phyloP scores from a whole-genome alignment of 768 basidiomycete genomes.

The Sistotremastrum suecicum region DNA sequence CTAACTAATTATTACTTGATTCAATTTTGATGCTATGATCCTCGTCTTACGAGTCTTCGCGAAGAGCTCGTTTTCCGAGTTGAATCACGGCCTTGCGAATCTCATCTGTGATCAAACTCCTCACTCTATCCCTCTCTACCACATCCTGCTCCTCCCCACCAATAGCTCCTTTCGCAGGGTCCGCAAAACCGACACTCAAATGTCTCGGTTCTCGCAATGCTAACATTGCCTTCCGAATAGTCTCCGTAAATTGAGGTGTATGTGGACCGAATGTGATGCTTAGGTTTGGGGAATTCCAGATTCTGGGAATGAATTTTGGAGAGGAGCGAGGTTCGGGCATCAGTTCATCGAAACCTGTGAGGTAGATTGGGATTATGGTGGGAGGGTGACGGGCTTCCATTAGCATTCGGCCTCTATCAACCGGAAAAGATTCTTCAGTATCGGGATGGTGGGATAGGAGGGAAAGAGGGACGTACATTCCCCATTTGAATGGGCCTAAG shows the following conservation, averaged over 20 bases:
- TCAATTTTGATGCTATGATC: too few relatives aligned
- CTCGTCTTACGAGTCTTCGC: too few relatives aligned
- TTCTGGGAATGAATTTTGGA: slow-evolving; percentile 59
- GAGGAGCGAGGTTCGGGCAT: slow-evolving; percentile 79
- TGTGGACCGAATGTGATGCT: slow-evolving; percentile 75
- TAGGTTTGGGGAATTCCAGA: slow-evolving; percentile 34
- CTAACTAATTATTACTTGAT: too few relatives aligned
- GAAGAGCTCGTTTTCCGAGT: too few relatives aligned
- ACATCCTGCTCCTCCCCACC: slow-evolving; percentile 9
- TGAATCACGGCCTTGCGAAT: slow-evolving; percentile 32
- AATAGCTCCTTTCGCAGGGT: slow-evolving; percentile 1
- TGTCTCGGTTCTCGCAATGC: slow-evolving; percentile 9
- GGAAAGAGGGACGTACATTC: slow-evolving; percentile 55
- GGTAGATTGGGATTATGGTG: slow-evolving; percentile 84
- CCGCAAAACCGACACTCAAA: slow-evolving; percentile 4
- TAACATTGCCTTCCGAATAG: slow-evolving; percentile 16
- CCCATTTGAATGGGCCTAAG: slow-evolving; percentile 87
- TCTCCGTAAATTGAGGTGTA: slow-evolving; percentile 22
- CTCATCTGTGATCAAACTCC: slow-evolving; percentile 40
- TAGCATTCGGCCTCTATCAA: slow-evolving; percentile 61
- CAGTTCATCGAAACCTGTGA: slow-evolving; percentile 74
- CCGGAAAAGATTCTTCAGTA: too few relatives aligned
- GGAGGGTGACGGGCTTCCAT: slow-evolving; percentile 58
- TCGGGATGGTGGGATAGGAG: too few relatives aligned
- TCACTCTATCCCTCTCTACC: slow-evolving; percentile 20